These are phyloP conservation scores for Nicotiana otophora DNA, from an alignment of 257 asterid genomes.

Conservation along the genomic window DNA sequence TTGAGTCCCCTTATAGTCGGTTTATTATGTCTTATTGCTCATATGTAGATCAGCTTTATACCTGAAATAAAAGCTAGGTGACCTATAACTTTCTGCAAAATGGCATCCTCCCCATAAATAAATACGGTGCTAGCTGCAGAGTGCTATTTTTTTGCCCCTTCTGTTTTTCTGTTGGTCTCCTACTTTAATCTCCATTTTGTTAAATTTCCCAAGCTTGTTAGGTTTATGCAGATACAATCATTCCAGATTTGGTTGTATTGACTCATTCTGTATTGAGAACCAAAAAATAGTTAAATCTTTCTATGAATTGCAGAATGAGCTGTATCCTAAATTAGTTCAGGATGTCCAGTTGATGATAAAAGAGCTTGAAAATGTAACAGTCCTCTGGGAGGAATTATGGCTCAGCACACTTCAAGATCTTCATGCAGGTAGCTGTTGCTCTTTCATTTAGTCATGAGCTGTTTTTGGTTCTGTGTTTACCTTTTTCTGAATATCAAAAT, in stretches of 20 bases:
- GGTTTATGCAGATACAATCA: neutral
- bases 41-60: neutral
- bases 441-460: neutral
- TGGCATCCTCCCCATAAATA: neutral
- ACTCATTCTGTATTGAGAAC: neutral
- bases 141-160: neutral
- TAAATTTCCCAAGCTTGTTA: neutral
- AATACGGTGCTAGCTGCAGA: slow-evolving; percentile 5
- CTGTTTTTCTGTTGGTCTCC: neutral
- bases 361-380: slow-evolving; percentile 92
- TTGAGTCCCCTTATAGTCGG: neutral
- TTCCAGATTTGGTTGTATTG: neutral
- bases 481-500: neutral
- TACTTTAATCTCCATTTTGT: neutral
- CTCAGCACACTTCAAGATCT: slow-evolving; percentile 98
- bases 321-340: slow-evolving; percentile 80
- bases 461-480: slow-evolving; percentile 3
- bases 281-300: slow-evolving; percentile 4
- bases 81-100: neutral
- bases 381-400: slow-evolving; percentile 99
- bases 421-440: slow-evolving; percentile 60
- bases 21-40: neutral
- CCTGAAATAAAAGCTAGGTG: neutral
- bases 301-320: slow-evolving; percentile 57
- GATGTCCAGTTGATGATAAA: slow-evolving; percentile 91